These are phyloP conservation scores for Raphanus hybrid DNA, from an alignment of 441 rosid species.

Conservation along the genomic window DNA sequence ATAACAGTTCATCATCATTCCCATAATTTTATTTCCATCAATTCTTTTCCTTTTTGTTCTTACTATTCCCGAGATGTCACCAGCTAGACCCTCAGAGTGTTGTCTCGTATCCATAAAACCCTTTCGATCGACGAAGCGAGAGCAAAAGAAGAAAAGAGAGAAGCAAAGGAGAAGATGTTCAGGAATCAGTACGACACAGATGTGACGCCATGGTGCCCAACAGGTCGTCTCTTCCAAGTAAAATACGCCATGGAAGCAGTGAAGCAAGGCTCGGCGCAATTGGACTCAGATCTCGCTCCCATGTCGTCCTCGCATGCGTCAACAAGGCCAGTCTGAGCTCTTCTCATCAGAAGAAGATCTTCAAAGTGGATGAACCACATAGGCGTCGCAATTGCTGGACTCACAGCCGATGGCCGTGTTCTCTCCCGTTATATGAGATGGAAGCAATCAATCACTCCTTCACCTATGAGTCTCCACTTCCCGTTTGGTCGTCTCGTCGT, in stretches of 20 bases:
- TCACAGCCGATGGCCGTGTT: slow-evolving; percentile 96
- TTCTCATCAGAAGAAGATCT: slow-evolving; percentile 96
- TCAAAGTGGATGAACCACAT: slow-evolving; percentile 97
- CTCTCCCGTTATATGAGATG: slow-evolving; percentile 93
- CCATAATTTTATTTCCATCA: too few species aligned
- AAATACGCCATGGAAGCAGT: slow-evolving; percentile 99
- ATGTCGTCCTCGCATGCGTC: slow-evolving; percentile 85
- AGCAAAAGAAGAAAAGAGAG: not conserved
- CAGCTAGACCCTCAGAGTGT: too few species aligned
- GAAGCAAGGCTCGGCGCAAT: slow-evolving; percentile 99
- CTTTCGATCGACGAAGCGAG: not conserved
- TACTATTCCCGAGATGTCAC: too few species aligned
- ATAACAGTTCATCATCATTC: too few species aligned
- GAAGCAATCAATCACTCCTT: slow-evolving; percentile 87
- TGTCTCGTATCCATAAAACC: too few species aligned
- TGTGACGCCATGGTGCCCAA: slow-evolving; percentile 90
- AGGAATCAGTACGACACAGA: slow-evolving; percentile 93
- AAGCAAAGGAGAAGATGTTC: slow-evolving; percentile 55
- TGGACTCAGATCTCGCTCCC: slow-evolving; percentile 93
- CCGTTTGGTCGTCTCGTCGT: slow-evolving; percentile 96
- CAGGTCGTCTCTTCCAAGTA: slow-evolving; percentile 68
- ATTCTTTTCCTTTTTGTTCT: too few species aligned
- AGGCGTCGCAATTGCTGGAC: slow-evolving; percentile 95
- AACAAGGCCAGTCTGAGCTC: slow-evolving; percentile 90
- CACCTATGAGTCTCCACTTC: slow-evolving; percentile 90